Evolutionary conservation across 495 filamentous ascomycete genomes (phyloP).

Genomic region (Lasiosphaeria hispida): DNA sequence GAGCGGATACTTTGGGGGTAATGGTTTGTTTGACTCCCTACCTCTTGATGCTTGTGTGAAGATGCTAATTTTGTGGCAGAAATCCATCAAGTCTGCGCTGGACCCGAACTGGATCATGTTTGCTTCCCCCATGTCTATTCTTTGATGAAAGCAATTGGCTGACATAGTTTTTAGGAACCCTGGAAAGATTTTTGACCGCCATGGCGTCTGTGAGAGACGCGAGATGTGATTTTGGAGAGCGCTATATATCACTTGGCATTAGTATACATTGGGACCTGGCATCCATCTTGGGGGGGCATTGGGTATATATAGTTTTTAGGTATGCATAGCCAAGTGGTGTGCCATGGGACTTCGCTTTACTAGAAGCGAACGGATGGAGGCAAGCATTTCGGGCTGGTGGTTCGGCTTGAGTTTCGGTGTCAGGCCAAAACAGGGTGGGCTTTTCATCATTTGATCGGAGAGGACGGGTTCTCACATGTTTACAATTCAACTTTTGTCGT

Average conservation of each 20-base stretch:
- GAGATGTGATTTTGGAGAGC: neutral
- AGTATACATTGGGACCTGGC: constrained; percentile 13
- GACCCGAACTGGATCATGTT: constrained; percentile 75
- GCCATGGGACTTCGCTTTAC: too few relatives aligned
- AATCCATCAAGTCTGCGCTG: constrained; percentile 74
- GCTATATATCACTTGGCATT: neutral
- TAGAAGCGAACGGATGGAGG: too few relatives aligned
- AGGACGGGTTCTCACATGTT: too few relatives aligned
- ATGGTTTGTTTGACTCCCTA: constrained; percentile 52
- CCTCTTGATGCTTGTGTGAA: neutral
- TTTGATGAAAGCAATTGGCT: neutral
- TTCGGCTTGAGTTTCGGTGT: too few relatives aligned
- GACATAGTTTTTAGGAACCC: constrained; percentile 15
- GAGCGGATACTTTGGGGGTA: constrained; percentile 71
- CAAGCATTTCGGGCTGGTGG: too few relatives aligned
- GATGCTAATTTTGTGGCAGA: constrained; percentile 27
- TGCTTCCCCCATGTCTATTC: neutral
- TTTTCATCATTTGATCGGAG: too few relatives aligned
- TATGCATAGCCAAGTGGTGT: too few relatives aligned
- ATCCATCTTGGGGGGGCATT: neutral
- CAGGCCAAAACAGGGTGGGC: too few relatives aligned
- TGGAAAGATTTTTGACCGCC: constrained; percentile 24
- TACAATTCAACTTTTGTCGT: too few relatives aligned
- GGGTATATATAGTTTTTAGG: too few relatives aligned
- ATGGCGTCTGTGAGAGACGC: neutral